These are phyloP conservation scores for Ophiostoma populinum DNA, from an alignment of 2,329 filamentous ascomycete genomes.

Conservation along the genomic window DNA sequence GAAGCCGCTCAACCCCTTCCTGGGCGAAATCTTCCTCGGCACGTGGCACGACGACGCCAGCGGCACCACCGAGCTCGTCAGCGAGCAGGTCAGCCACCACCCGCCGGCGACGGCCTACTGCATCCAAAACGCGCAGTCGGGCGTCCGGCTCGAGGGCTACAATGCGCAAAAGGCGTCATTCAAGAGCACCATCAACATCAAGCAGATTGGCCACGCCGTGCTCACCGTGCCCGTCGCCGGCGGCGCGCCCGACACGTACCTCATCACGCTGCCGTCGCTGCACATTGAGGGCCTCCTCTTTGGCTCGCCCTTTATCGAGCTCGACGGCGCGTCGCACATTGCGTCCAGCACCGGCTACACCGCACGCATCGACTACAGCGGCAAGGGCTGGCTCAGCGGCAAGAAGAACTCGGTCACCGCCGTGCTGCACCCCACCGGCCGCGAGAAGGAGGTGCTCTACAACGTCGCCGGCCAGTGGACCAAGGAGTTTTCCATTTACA, in stretches of 20 bases:
- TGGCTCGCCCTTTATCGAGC: slow-evolving; percentile 74
- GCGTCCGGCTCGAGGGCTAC: slow-evolving; percentile 68
- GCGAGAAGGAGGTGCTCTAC: slow-evolving; percentile 60
- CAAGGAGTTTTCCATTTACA: slow-evolving; percentile 60
- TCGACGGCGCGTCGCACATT: slow-evolving; percentile 74
- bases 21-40: slow-evolving; percentile 86
- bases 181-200: slow-evolving; percentile 82
- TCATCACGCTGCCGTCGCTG: slow-evolving; percentile 79
- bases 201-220: slow-evolving; percentile 81
- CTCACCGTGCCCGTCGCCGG: slow-evolving; percentile 46
- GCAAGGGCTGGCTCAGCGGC: slow-evolving; percentile 85
- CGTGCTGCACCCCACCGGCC: slow-evolving; percentile 49
- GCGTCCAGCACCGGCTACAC: slow-evolving; percentile 74
- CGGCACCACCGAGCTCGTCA: slow-evolving; percentile 72
- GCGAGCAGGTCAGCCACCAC: slow-evolving; percentile 91
- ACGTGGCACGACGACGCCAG: slow-evolving; percentile 68
- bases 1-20: slow-evolving; percentile 92
- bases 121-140: slow-evolving; percentile 73
- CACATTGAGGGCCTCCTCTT: slow-evolving; percentile 90
- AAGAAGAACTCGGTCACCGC: slow-evolving; percentile 89
- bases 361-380: slow-evolving; percentile 79
- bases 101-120: slow-evolving; percentile 89
- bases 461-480: slow-evolving; percentile 86
- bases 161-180: slow-evolving; percentile 96
- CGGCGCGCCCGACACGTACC: slow-evolving; percentile 46